phyloP scores from a whole-genome alignment of 2,329 filamentous ascomycete species.

The Clonostachys solani region DNA sequence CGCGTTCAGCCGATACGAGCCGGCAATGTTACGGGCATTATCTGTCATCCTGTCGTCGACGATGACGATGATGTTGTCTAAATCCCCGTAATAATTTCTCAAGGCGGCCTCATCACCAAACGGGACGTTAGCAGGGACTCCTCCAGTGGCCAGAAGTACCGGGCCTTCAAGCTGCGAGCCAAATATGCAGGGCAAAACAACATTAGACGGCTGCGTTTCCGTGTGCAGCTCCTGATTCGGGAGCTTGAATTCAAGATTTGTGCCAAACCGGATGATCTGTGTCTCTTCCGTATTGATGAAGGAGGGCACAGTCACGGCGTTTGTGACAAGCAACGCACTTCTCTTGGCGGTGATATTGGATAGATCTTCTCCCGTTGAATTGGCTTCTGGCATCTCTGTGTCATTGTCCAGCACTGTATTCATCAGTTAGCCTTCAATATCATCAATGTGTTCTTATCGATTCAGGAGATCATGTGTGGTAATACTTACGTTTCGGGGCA shows the following conservation, averaged over 20 bases:
- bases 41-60: conserved; percentile 9
- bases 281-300: neutral
- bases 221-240: neutral
- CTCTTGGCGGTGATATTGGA: neutral
- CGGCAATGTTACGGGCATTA: conserved; percentile 7
- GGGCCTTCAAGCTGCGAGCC: conserved; percentile 8
- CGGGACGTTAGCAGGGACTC: conserved; percentile 3
- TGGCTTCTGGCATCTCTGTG: no score
- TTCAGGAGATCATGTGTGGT: no score
- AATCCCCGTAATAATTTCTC: conserved; percentile 3
- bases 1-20: conserved; percentile 6
- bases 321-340: neutral
- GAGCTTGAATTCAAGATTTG: neutral
- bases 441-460: no score
- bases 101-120: neutral
- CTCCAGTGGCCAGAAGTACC: conserved; percentile 8
- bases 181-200: conserved; percentile 10
- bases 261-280: neutral
- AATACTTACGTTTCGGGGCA: no score
- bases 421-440: no score
- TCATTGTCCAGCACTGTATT: no score
- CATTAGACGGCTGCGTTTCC: conserved; percentile 1
- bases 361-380: no score
- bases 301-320: neutral
- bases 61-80: conserved; percentile 5